Evolutionary conservation across 331 rosid genomes (phyloP), one percentile per base, ranked within the genome.

Genomic region (Rhamnella rubrinervis): DNA sequence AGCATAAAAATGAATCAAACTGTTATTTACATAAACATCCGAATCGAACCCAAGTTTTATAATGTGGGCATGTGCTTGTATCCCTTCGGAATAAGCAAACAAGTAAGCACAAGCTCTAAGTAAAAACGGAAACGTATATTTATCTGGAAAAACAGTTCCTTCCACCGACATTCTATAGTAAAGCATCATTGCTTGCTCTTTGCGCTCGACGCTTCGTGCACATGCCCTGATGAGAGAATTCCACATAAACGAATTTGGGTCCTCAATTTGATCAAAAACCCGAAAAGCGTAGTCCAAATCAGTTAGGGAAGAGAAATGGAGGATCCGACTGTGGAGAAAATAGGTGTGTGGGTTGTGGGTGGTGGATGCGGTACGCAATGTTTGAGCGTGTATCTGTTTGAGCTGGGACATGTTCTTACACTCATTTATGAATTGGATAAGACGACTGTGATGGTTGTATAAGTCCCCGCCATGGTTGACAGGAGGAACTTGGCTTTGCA

Each of bases 231-330:
- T 83, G 74, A 92, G 92, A 63, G 88, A 84, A 78, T 92, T 92
- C 96, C 97, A 92, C 87, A 81, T 80, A 77, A 92, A 92, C 51
- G 96, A 85, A 71, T 90, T 90, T 55, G 90, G 92, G 41, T 59
- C 60, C 1, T 62, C 47, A 15, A 85, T 73, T 64, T 76, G 90
- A 68, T 57, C 55, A 65, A 92, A 86, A 7, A 85, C 84, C 2
- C 82, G 91, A 55, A 74, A 70, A 7, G 96, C 89, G 53, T 92
- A 88, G 67, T 56, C 74, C 61, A 53, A 21, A 53, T 92, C 81
- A 13, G 65, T 12, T 1, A 63, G 26, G 60, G 91, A 88, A 0
- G 88, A 77, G 53, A 80, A 69, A 3, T 81, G 86, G 40, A 89
- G 91, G 66, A 92, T 86, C 71, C 78, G 79, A 67, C 75, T 75